A percentile compares a stretch with the other conserved stretches of the same genome.
phyloP scores from a whole-genome alignment of 2,329 filamentous ascomycete genomes.

The Talaromyces sp. region DNA sequence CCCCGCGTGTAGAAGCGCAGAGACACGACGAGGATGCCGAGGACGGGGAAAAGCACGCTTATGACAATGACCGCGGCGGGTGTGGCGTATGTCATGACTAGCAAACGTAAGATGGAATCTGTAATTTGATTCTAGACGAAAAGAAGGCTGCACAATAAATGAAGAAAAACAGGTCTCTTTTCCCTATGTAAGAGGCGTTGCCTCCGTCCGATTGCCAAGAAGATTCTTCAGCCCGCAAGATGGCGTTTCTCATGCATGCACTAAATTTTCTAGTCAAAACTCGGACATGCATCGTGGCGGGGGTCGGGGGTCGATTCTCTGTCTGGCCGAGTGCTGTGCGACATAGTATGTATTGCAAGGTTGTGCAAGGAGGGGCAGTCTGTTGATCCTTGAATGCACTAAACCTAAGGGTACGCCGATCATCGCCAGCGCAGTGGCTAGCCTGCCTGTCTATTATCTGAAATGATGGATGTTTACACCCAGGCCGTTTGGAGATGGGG shows the following conservation, averaged over 20 bases:
- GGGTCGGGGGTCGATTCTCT: not conserved
- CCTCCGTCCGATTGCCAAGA: not conserved
- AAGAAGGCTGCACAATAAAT: not conserved
- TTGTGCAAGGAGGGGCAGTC: not conserved
- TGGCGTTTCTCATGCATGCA: too few species aligned
- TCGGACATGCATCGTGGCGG: not conserved
- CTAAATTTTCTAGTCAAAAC: too few species aligned
- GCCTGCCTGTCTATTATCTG: too few species aligned
- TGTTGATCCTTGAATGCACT: not conserved
- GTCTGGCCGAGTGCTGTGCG: not conserved
- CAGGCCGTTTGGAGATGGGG: too few species aligned
- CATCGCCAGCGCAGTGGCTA: too few species aligned
- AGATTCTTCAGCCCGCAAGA: not conserved
- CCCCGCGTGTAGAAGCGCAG: conserved; percentile 3
- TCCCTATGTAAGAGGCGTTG: not conserved
- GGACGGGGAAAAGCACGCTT: not conserved
- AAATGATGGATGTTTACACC: too few species aligned
- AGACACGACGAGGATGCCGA: not conserved
- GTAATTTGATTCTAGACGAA: too few species aligned
- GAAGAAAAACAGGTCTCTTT: not conserved
- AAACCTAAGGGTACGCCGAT: too few species aligned
- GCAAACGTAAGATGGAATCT: too few species aligned
- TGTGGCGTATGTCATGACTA: not conserved
- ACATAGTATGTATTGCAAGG: not conserved
- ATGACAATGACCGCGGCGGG: not conserved